Evolutionary conservation across 2,329 filamentous ascomycete species (phyloP).

Genomic region (Graphiopsis chlorocephala): DNA sequence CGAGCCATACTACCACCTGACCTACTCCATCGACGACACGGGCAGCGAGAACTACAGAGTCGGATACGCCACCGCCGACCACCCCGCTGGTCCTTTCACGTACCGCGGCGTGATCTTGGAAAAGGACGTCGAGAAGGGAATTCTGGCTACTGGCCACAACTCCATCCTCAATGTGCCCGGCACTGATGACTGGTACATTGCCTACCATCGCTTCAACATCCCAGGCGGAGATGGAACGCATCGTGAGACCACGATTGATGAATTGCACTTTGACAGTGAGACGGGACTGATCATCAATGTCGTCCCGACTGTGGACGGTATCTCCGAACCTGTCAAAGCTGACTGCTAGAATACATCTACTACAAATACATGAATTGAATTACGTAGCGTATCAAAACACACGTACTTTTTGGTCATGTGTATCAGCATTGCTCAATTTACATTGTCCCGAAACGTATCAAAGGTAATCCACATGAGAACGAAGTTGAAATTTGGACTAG

Average conservation of each 20-base stretch:
- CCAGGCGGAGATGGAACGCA: slow-evolving; percentile 46
- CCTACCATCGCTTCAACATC: slow-evolving; percentile 49
- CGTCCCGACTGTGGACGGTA: slow-evolving; percentile 37
- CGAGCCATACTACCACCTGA: slow-evolving; percentile 47
- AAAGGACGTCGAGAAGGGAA: slow-evolving; percentile 42
- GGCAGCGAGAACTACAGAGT: slow-evolving; percentile 47
- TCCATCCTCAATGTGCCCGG: slow-evolving; percentile 48
- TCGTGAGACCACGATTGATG: slow-evolving; percentile 46
- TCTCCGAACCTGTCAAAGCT: not conserved
- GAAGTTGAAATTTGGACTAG: no score
- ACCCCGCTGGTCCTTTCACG: slow-evolving; percentile 43
- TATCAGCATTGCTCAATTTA: no score
- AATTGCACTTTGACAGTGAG: slow-evolving; percentile 38
- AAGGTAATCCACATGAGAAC: no score
- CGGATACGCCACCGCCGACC: slow-evolving; percentile 45
- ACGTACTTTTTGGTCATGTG: no score
- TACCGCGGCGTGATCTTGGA: slow-evolving; percentile 47
- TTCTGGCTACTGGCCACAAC: slow-evolving; percentile 48
- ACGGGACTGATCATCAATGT: slow-evolving; percentile 40
- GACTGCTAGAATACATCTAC: not conserved
- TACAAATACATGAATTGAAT: not conserved
- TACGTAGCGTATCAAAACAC: no score
- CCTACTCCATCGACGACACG: slow-evolving; percentile 51
- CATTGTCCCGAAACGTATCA: no score
- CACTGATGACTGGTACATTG: slow-evolving; percentile 52